These are phyloP conservation scores for Dactylonectria estremocensis DNA, from an alignment of 2,329 filamentous ascomycete species.

Conservation along the genomic window DNA sequence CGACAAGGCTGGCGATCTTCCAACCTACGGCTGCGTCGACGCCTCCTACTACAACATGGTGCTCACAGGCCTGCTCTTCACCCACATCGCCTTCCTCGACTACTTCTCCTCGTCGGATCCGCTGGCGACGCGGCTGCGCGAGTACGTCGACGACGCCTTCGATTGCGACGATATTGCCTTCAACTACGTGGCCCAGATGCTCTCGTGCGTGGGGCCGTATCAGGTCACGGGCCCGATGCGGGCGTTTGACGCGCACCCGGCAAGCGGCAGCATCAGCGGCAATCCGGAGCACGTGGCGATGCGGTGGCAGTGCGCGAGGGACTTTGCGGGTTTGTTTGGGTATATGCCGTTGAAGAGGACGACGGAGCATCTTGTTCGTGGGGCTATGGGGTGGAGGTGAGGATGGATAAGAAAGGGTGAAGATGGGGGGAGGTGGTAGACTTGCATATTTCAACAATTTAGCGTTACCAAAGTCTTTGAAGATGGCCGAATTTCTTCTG, in stretches of 20 bases:
- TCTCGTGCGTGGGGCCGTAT: slow-evolving; percentile 52
- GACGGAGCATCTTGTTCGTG: no score
- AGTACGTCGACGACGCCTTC: slow-evolving; percentile 53
- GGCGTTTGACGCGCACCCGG: slow-evolving; percentile 47
- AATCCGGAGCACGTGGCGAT: slow-evolving; percentile 48
- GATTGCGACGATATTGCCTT: slow-evolving; percentile 59
- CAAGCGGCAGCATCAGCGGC: slow-evolving; percentile 49
- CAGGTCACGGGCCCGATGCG: slow-evolving; percentile 48
- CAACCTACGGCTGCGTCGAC: slow-evolving; percentile 44
- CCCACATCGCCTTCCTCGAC: slow-evolving; percentile 54
- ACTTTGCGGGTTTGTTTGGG: slow-evolving; percentile 48
- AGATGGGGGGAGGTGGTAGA: no score
- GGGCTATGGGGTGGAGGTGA: no score
- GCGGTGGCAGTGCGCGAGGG: slow-evolving; percentile 50
- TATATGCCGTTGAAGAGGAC: slow-evolving; percentile 48
- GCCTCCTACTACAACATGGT: slow-evolving; percentile 51
- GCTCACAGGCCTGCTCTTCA: slow-evolving; percentile 55
- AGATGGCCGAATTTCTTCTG: no score
- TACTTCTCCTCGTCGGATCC: slow-evolving; percentile 53
- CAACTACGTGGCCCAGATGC: slow-evolving; percentile 52
- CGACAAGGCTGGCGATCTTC: slow-evolving; percentile 49
- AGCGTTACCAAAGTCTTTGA: no score
- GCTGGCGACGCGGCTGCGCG: slow-evolving; percentile 47
- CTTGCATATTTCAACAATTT: no score
- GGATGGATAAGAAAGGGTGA: no score